Conservation (phyloP, 2,329 filamentous ascomycete species). For the Colletotrichum paranaense region DNA sequence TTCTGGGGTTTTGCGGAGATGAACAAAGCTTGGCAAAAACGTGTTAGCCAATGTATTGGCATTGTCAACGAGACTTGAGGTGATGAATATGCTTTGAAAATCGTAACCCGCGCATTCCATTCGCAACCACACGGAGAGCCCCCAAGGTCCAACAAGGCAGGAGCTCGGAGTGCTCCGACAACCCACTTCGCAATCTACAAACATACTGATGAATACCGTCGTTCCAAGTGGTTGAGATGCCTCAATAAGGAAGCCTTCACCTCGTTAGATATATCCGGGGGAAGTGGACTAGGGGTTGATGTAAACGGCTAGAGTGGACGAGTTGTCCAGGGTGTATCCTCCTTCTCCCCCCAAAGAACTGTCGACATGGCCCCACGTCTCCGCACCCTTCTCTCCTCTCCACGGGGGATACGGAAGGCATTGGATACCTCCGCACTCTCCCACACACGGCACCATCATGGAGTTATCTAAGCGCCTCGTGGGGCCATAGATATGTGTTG, state of each 20-base stretch:
- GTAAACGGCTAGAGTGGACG: background rate
- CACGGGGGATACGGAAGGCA: slow-evolving; percentile 19
- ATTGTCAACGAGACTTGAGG: too few relatives aligned
- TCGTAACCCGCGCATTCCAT: background rate
- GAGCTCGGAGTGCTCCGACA: background rate
- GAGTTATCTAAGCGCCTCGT: slow-evolving; percentile 18
- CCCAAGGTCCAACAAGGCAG: background rate
- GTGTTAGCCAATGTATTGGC: too few relatives aligned
- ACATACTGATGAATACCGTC: background rate
- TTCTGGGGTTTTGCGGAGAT: background rate
- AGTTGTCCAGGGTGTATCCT: slow-evolving; percentile 3
- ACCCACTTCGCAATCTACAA: background rate
- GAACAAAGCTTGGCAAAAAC: background rate
- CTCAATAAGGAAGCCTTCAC: background rate
- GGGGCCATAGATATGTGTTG: background rate
- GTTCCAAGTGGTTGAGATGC: background rate
- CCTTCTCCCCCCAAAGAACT: background rate
- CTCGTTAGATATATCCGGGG: background rate
- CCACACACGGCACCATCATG: slow-evolving; percentile 22
- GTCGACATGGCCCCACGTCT: slow-evolving; percentile 17
- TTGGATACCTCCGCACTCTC: slow-evolving; percentile 30
- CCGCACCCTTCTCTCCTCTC: slow-evolving; percentile 6
- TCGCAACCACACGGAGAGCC: background rate
- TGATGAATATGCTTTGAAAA: background rate
- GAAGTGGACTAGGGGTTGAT: background rate